Evolutionary conservation across 768 basidiomycete species (phyloP), one percentile per base, ranked within the genome.

Genomic region (Panus rudis): DNA sequence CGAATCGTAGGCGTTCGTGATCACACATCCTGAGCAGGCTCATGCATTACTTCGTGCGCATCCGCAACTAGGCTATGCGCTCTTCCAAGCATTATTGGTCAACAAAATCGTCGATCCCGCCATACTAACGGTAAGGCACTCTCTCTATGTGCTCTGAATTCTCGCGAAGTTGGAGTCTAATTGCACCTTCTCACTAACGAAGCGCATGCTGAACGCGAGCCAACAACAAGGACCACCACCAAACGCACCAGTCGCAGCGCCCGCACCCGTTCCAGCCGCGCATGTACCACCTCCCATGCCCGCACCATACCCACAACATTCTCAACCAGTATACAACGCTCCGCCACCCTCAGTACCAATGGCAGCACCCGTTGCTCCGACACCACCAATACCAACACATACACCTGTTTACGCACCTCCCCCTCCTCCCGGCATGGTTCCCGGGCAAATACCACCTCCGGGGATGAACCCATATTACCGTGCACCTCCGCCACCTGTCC

Each of bases 1-100:
- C 41, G 23, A 26, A 42, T 28, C 45, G 42, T 57, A 99, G 96
- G 87, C 87, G 2, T 92, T 94, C 58, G 84, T 97, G 24, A 83
- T 89, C 34, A 89, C 82, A 0, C 84, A 91, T 47, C 92, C 93
- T 7, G 92, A 94, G 39, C 85, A 92, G 64, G 93, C 94, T 25
- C 74, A 82, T 41, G 68, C 73, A 2, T 68, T 98, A 28, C 74
- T 99, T 33, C 68, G 79, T 20, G 72, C 80, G 14, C 84, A 97
- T 54, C 96, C 96, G 14, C 94, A 98, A 64, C 75, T 96, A 4
- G 85, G 92, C 2, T 98, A 97, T 61, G 96, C 96, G 4, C 73
- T 98, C 12, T 96, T 98, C 71, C 93, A 97, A 65, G 86, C 90
- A 0, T 75, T 99, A 50, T 68, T 98, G 7, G 66, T 97, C 37